A percentile compares a stretch with the other conserved stretches of the same genome.
phyloP scores from a whole-genome alignment of 352 stramenopile genomes.

The Phytopythium litorale region DNA sequence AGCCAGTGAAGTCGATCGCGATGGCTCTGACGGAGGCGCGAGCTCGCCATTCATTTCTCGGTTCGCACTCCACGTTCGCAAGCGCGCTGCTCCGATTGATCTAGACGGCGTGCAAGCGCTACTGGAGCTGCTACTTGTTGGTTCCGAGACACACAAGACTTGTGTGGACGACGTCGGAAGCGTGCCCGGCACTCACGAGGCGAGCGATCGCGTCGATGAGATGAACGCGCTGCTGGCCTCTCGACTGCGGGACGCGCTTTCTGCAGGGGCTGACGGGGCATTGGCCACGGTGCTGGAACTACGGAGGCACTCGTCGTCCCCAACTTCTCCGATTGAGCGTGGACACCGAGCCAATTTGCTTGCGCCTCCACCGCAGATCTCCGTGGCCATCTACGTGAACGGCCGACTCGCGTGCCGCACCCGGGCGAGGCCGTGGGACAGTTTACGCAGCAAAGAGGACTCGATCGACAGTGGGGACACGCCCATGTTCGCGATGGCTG shows the following conservation, averaged over 20 bases:
- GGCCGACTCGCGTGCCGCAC: slow-evolving; percentile 33
- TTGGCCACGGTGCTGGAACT: slow-evolving; percentile 23
- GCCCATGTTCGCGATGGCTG: slow-evolving; percentile 1
- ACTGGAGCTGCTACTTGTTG: slow-evolving; percentile 19
- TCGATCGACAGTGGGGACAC: background rate
- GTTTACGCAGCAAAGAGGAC: background rate
- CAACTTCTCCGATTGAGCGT: background rate
- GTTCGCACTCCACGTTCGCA: background rate
- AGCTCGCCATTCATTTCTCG: background rate
- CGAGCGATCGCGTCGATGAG: slow-evolving; percentile 8
- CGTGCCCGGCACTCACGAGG: background rate
- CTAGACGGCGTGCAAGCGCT: slow-evolving; percentile 36
- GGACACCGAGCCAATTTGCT: background rate
- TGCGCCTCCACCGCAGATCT: slow-evolving; percentile 16
- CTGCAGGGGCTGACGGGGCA: background rate
- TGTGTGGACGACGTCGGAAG: background rate
- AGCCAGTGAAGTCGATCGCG: background rate
- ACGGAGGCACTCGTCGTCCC: background rate
- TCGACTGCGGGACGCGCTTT: background rate
- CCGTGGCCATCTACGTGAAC: slow-evolving; percentile 37
- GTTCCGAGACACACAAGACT: background rate
- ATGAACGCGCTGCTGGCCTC: slow-evolving; percentile 16
- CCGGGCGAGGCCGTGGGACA: slow-evolving; percentile 15
- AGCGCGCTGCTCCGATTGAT: slow-evolving; percentile 27
- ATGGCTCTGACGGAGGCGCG: background rate